Evolutionary conservation across 139 green algal genomes (phyloP), one percentile per base, ranked within the genome.

Genomic region (Klebsormidium nitens): DNA sequence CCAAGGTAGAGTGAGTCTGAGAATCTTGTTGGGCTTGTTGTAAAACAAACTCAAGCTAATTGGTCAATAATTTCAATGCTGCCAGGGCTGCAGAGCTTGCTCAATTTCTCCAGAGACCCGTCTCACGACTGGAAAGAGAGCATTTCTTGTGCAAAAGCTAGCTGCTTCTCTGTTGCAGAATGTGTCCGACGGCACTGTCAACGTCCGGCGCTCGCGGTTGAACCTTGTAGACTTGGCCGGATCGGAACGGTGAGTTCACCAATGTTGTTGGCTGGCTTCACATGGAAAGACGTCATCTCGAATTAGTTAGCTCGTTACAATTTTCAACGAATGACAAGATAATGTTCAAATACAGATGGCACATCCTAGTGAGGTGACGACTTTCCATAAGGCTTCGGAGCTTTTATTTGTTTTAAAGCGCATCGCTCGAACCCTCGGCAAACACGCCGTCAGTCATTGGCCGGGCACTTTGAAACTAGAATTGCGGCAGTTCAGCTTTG

Each of bases 191-290:
- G 63, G 63, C 28, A 64, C 28, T 5, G 66, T 31, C 47, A 32
- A n/a, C 23, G 29, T 35, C 5, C 36, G 63, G n/a, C 66, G 32
- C 37, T 28, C 63, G 36, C 14, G 63, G 80, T 83, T 96, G 17
- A 90, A 95, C 75, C 62, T 96, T 61, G 90, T 96, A 29, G 91
- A 96, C 59, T 75, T 96, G 36, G 91, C 91, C 2, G 91, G 90
- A 28, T 85, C 61, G 58, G 90, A 96, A 73, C 67, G 44, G 58
- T 63, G 31, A 63, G 55, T 38, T 23, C 55, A 63, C 55, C 31
- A 8, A 14, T 55, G 31, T 63, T 14, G 29, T 38, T 8, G 14
- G 55, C 55, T 29, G 8, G 32, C 55, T 29, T 63, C 32, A 47
- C 46, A 23, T 14, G 11, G 8, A 26, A 50, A 50, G 42, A 14